Evolutionary conservation across 495 filamentous ascomycete genomes (phyloP), one percentile per base, ranked within the genome.

Genomic region (Aspergillus coremiiformis): DNA sequence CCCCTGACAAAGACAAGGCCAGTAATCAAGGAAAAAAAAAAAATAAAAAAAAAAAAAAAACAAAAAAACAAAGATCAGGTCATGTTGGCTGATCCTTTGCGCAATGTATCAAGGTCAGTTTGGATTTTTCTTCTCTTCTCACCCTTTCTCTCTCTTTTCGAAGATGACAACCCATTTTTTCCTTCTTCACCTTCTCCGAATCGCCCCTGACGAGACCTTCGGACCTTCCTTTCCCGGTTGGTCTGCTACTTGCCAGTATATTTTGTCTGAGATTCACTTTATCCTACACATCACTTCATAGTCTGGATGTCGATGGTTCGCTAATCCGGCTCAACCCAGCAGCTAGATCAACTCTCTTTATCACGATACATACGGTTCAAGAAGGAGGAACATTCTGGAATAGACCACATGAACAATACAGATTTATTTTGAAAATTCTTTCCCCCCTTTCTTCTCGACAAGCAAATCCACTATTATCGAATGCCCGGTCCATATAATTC

Each of bases 231-330:
- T 81, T 79, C 73, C 78, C 74, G 78, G 77, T 77, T 69, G 73
- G 79, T 83, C 85, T 92, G 89, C 81, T 94, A 93, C 90, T 95
- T 90, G 90, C 90, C 90, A 95, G 90, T 94, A 93, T 78, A 81
- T 74, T 67, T 85, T 89, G 87, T 93, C 90, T 95, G 90, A 92
- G 71, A 74, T 66, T 62, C 53, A 56, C 37, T 49, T 26, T 39
- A 26, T n/a, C n/a, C 29, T 37, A 17, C n/a, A 27, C 23, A 48
- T 32, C 44, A 17, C 29, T 47, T 47, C 2, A 19, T 17, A 2
- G 12, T 4, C 26, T 2, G 19, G 27, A 4, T 21, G 15, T 47
- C 20, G 29, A 45, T 14, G 19, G 29, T 47, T 33, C 4, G 27
- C 44, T 47, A 47, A 47, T n/a, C n/a, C 37, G 9, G 37, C 5